Conservation (phyloP, 441 rosid species). For the Viola pubescens region DNA sequence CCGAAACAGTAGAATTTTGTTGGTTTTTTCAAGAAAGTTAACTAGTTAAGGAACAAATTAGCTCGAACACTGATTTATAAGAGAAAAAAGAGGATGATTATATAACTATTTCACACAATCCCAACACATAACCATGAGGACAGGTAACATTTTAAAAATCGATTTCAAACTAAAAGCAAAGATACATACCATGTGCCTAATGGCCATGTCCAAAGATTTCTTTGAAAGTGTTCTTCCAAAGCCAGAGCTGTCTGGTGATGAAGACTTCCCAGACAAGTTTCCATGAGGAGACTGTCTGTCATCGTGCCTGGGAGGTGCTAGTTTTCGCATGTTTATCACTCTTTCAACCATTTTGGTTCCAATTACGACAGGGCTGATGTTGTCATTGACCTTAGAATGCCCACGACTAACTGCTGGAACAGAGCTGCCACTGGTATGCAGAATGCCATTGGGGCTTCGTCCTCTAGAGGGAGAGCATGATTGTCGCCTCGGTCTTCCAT, state of each 20-base stretch:
- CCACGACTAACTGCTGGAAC: constrained; percentile 74
- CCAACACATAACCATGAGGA: too few species aligned
- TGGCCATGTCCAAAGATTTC: constrained; percentile 98
- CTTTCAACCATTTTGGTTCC: constrained; percentile 97
- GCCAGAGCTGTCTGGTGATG: constrained; percentile 87
- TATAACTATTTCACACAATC: too few species aligned
- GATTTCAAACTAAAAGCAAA: too few species aligned
- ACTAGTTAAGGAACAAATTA: too few species aligned
- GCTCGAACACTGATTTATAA: too few species aligned
- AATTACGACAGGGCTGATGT: constrained; percentile 68
- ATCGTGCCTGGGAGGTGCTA: constrained; percentile 77
- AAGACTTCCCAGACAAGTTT: constrained; percentile 64
- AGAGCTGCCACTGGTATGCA: constrained; percentile 75
- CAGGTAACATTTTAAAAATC: too few species aligned
- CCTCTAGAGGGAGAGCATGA: constrained; percentile 96
- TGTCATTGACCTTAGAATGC: constrained; percentile 54
- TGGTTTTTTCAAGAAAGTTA: too few species aligned
- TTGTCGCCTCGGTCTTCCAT: constrained; percentile 72
- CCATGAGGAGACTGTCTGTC: constrained; percentile 71
- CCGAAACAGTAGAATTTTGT: too few species aligned
- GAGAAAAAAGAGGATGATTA: too few species aligned
- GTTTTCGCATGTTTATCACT: constrained; percentile 85
- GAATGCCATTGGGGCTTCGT: constrained; percentile 47
- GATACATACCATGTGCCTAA: constrained; percentile 81
- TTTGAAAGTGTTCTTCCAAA: constrained; percentile 91